Evolutionary conservation across 345 rosid genomes (phyloP).

Genomic region (Camelina laxa): DNA sequence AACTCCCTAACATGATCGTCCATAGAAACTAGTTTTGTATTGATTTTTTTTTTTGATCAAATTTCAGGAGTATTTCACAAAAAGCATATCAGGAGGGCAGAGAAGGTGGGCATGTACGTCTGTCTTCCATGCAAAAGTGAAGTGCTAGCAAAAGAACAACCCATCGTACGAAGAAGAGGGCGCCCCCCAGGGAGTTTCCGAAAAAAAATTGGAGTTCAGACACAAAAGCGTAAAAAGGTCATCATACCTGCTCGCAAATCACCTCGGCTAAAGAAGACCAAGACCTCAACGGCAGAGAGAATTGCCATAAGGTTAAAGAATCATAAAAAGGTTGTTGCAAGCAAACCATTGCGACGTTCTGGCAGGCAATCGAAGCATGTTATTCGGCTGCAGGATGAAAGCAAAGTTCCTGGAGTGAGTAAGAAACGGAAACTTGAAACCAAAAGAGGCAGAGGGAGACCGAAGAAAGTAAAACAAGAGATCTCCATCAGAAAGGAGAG

Average conservation of each 20-base stretch:
- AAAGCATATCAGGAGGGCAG: slow-evolving; percentile 71
- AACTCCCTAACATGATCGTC: slow-evolving; percentile 13
- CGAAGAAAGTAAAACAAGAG: slow-evolving; percentile 48
- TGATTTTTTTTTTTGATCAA: slow-evolving; percentile 24
- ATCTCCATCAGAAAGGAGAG: slow-evolving; percentile 62
- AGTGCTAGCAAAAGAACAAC: slow-evolving; percentile 44
- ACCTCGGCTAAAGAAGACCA: slow-evolving; percentile 42
- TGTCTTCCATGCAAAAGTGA: slow-evolving; percentile 70
- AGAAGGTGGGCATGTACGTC: slow-evolving; percentile 56
- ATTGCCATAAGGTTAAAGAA: slow-evolving; percentile 50
- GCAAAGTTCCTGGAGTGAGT: slow-evolving; percentile 45
- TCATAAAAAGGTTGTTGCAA: slow-evolving; percentile 56
- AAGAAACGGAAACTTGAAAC: slow-evolving; percentile 60
- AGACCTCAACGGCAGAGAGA: slow-evolving; percentile 44
- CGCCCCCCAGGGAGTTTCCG: slow-evolving; percentile 46
- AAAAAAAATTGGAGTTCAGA: slow-evolving; percentile 49
- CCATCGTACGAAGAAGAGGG: slow-evolving; percentile 44
- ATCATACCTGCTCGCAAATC: slow-evolving; percentile 41
- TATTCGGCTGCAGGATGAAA: slow-evolving; percentile 48
- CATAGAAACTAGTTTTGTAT: background rate
- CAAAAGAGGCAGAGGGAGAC: slow-evolving; percentile 49
- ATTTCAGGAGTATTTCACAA: slow-evolving; percentile 81
- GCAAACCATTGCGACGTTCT: slow-evolving; percentile 82
- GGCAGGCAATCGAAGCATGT: slow-evolving; percentile 62
- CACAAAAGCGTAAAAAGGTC: slow-evolving; percentile 48